These are phyloP conservation scores for Clonostachys rosea DNA, from an alignment of 2,329 filamentous ascomycete genomes.

Conservation along the genomic window DNA sequence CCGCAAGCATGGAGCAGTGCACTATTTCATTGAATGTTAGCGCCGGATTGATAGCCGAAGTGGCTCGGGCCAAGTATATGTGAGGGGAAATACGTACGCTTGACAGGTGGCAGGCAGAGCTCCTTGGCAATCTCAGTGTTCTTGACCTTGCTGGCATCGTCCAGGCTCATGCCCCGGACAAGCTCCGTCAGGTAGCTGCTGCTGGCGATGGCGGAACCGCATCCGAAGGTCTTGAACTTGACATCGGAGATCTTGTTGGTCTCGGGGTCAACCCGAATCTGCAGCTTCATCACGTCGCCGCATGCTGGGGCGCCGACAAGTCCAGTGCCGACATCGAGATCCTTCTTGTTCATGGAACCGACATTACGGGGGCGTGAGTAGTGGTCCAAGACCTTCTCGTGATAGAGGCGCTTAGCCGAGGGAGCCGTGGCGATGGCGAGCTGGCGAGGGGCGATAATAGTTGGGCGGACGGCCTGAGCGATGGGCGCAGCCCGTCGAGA, in stretches of 20 bases:
- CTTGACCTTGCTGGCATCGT: conserved; percentile 87
- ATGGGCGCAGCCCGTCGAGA: conserved; percentile 28
- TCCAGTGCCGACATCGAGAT: conserved; percentile 81
- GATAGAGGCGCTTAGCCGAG: conserved; percentile 35
- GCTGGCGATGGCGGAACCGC: conserved; percentile 89
- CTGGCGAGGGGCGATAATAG: conserved; percentile 9
- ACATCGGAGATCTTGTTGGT: conserved; percentile 89
- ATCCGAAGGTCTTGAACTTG: conserved; percentile 98
- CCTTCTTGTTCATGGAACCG: conserved; percentile 63
- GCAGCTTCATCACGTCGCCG: conserved; percentile 81
- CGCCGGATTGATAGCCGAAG: neutral
- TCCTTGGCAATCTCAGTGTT: conserved; percentile 99
- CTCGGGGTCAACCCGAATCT: conserved; percentile 81
- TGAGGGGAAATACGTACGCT: conserved; percentile 53
- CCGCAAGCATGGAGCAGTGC: conserved; percentile 87
- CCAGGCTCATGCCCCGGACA: conserved; percentile 89
- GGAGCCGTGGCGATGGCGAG: conserved; percentile 15
- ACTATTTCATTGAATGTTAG: conserved; percentile 39
- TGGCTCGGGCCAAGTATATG: conserved; percentile 1
- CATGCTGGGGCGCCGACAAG: conserved; percentile 87
- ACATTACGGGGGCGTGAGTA: conserved; percentile 51
- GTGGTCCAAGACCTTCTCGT: conserved; percentile 46
- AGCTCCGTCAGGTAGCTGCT: conserved; percentile 93
- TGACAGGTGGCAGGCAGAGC: conserved; percentile 82
- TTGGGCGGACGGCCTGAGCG: conserved; percentile 19